Base-by-base conservation (phyloP, 2,329 filamentous ascomycete genomes). In the Reticulascus tulasneorum region DNA sequence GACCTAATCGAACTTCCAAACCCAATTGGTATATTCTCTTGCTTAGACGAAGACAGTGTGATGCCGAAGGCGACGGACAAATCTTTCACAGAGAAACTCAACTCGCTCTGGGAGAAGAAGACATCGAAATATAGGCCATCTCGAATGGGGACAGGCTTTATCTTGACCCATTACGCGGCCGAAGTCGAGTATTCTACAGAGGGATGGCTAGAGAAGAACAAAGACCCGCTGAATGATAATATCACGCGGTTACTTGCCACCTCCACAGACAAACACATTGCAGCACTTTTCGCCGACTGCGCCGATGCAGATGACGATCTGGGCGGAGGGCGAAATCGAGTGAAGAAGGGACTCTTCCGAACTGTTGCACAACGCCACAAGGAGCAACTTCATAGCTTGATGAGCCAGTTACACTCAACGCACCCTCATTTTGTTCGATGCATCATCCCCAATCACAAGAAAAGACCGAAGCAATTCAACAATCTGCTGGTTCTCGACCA, bases 51-150 rank as follows among this genome's bases (percentile, higher is more conserved):
- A 63, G 93, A 98, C 63, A 93, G 84, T 30, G 94, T 98, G 21
- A 98, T 98, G 93, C 93, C 93, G 21, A 98, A 97, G 62, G 93
- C 93, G 4, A 96, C 91, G 2, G 94, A 98, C 61, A 91, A 86
- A 60, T 88, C 86, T 7, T 98, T 98, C 54, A 97, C 91, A 0
- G 94, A 98, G 52, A 98, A 98, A 62, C 72, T 98, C n/a, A 87
- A 98, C 62, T 84, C 84, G 0, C 66, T 98, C 2, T 98, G 94
- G 93, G 90, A 97, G 57, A 88, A 90, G 55, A 97, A 96, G 60
- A 93, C 89, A 22, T 76, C 79, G 29, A 98, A 98, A 59, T 98
- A 98, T 61, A 83, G 88, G 32, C 78, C 88, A 7, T 93, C 90
- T 13, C 79, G 93, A 12, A 75, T 96, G 11, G 86, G 81, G 1